Percentiles rank a stretch among this genome's conserved stretches.
phyloP scores from a whole-genome alignment of 1,284 basidiomycete genomes.

The Pascua guehoae region DNA sequence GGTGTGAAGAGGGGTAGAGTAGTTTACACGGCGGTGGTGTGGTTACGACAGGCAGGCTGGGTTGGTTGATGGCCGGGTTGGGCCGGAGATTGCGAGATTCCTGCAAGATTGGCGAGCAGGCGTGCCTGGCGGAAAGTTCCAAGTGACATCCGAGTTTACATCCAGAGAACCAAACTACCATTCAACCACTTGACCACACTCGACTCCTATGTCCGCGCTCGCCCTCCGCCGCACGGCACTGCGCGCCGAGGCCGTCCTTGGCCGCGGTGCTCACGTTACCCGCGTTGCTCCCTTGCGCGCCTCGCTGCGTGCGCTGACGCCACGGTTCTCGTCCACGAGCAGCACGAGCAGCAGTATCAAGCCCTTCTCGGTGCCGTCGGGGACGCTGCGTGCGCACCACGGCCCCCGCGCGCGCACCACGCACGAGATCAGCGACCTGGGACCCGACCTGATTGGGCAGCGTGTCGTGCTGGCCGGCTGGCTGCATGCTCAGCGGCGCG shows the following conservation, averaged over 20 bases:
- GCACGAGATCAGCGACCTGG: conserved; percentile 63
- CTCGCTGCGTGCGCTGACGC: background rate
- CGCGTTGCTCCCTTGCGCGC: background rate
- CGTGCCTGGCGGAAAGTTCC: no score
- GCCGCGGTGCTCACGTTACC: no score
- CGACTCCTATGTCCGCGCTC: no score
- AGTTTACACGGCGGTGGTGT: background rate
- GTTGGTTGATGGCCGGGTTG: no score
- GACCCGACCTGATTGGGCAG: conserved; percentile 56
- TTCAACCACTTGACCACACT: no score
- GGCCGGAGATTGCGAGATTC: no score
- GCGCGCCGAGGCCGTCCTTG: no score
- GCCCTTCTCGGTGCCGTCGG: conserved; percentile 7
- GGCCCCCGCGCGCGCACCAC: conserved; percentile 45
- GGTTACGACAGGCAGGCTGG: no score
- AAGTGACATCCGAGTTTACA: no score
- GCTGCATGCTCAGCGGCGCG: conserved; percentile 63
- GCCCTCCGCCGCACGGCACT: no score
- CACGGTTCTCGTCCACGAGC: background rate
- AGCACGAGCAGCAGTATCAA: conserved; percentile 1
- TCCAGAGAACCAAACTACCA: no score
- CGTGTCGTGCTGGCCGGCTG: conserved; percentile 68
- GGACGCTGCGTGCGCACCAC: conserved; percentile 8
- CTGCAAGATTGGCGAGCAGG: no score
- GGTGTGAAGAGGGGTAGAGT: background rate